phyloP scores from a whole-genome alignment of 1,139 yeast genomes.

The Blastobotrys apis region DNA sequence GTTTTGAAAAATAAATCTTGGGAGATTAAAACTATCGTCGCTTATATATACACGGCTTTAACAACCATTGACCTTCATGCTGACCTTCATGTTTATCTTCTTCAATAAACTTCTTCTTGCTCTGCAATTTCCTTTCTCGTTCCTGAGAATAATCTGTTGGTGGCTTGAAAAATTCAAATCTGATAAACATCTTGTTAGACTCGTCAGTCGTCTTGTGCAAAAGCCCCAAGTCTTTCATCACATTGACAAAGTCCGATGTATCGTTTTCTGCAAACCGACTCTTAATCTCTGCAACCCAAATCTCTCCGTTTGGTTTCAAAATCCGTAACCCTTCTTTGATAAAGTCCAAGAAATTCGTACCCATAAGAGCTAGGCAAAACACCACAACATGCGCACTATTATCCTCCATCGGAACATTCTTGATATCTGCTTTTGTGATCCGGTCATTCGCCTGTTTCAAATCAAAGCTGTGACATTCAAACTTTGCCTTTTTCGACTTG shows the following conservation, averaged over 20 bases:
- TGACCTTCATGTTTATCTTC: constrained; percentile 47
- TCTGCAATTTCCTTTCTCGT: constrained; percentile 44
- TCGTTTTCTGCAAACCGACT: constrained; percentile 71
- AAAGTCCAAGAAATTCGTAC: constrained; percentile 91
- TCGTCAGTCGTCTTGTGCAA: constrained; percentile 87
- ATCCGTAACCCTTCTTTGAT: constrained; percentile 85
- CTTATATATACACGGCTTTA: constrained; percentile 55
- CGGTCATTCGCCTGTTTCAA: constrained; percentile 79
- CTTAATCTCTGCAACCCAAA: constrained; percentile 97
- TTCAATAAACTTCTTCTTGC: constrained; percentile 50
- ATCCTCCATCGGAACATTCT: constrained; percentile 78
- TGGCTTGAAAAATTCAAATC: constrained; percentile 92
- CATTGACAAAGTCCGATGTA: constrained; percentile 65
- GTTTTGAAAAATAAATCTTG: too few species aligned
- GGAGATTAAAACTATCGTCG: constrained; percentile 36
- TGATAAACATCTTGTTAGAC: constrained; percentile 84
- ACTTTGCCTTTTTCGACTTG: constrained; percentile 35
- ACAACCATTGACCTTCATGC: constrained; percentile 82
- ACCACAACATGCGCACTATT: constrained; percentile 78
- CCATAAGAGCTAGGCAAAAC: constrained; percentile 94
- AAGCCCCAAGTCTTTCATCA: constrained; percentile 73
- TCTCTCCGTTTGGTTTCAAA: constrained; percentile 83
- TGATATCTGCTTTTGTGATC: constrained; percentile 93
- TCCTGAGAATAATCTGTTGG: constrained; percentile 64
- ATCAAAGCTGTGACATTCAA: constrained; percentile 84